phyloP scores from a whole-genome alignment of 2,329 filamentous ascomycete genomes.

The Thyridium curvatum region DNA sequence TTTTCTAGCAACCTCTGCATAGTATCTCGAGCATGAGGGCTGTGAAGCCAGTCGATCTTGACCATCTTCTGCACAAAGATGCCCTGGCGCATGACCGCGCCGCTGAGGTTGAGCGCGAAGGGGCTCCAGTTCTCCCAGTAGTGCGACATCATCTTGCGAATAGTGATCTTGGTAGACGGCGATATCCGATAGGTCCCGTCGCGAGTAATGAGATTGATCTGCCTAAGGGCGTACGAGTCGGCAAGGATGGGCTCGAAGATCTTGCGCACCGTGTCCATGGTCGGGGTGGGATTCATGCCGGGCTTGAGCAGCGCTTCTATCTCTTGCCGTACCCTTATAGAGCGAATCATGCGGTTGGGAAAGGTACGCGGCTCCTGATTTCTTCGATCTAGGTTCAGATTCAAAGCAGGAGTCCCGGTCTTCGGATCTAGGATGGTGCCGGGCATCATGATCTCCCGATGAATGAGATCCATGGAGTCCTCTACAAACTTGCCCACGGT shows the following conservation, averaged over 20 bases:
- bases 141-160: constrained; percentile 62
- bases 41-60: constrained; percentile 28
- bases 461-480: constrained; percentile 45
- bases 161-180: constrained; percentile 30
- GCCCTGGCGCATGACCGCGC: constrained; percentile 27
- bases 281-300: constrained; percentile 20
- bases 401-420: constrained; percentile 46
- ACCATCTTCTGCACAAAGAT: constrained; percentile 34
- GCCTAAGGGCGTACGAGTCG: constrained; percentile 27
- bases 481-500: constrained; percentile 54
- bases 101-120: constrained; percentile 56
- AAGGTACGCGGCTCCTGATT: constrained; percentile 34
- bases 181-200: background rate
- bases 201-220: constrained; percentile 25
- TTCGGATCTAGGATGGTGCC: constrained; percentile 56
- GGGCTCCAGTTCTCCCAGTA: constrained; percentile 64
- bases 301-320: constrained; percentile 24
- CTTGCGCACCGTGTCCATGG: constrained; percentile 44
- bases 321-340: constrained; percentile 27
- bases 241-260: constrained; percentile 41
- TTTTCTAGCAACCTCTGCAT: constrained; percentile 24
- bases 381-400: constrained; percentile 16
- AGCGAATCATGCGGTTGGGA: constrained; percentile 51
- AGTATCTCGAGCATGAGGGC: constrained; percentile 24
- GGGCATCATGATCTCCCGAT: constrained; percentile 49